Conservation (phyloP, 331 rosid species). For the Malus hybrid region DNA sequence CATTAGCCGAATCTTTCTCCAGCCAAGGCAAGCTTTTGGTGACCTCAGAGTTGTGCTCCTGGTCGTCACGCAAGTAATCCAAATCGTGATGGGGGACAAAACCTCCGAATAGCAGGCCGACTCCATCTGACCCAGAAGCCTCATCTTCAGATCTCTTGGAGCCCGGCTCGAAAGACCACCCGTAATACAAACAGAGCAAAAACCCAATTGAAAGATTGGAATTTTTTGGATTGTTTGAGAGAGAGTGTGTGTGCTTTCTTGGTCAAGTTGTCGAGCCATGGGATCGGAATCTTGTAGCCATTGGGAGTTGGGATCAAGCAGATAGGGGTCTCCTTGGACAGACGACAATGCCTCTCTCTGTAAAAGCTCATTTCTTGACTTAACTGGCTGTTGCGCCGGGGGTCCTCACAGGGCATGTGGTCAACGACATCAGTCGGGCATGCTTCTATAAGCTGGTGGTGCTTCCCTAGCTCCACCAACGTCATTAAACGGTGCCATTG, state of each 20-base stretch:
- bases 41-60: conserved; percentile 22
- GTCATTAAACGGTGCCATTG: conserved; percentile 65
- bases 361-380: conserved; percentile 90
- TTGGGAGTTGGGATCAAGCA: conserved; percentile 79
- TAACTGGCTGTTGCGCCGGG: conserved; percentile 70
- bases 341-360: conserved; percentile 85
- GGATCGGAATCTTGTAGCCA: conserved; percentile 68
- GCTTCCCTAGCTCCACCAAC: conserved; percentile 41
- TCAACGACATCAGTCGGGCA: conserved; percentile 64
- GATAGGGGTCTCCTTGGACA: conserved; percentile 56
- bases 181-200: conserved; percentile 33
- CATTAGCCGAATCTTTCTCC: too few species aligned
- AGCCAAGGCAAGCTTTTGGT: conserved; percentile 30
- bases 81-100: conserved; percentile 10
- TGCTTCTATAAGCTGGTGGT: conserved; percentile 44
- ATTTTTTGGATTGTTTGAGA: too few species aligned
- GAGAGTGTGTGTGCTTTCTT: conserved; percentile 19
- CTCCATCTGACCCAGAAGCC: conserved; percentile 4
- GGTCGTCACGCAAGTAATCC: conserved; percentile 23
- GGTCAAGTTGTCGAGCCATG: conserved; percentile 92
- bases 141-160: conserved; percentile 32
- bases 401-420: conserved; percentile 99
- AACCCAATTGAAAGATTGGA: too few species aligned
- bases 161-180: conserved; percentile 44
- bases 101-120: conserved; percentile 21